Evolutionary conservation across 306 rosid genomes (phyloP).

Genomic region (Geum urbanum): DNA sequence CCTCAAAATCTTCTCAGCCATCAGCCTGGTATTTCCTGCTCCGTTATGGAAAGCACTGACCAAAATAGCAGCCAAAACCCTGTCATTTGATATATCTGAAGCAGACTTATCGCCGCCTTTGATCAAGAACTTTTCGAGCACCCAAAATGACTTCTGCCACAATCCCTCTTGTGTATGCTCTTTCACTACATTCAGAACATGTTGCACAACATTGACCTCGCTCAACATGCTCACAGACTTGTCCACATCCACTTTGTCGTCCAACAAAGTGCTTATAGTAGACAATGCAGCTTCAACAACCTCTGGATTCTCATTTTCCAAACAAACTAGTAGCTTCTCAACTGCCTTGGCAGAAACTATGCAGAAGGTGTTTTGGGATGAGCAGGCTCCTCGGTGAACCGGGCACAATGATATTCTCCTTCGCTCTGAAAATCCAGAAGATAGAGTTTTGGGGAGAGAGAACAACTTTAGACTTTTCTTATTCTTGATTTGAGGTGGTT

Average conservation of each 20-base stretch:
- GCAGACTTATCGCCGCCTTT: conserved; percentile 35
- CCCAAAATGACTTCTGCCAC: conserved; percentile 44
- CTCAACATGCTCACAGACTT: conserved; percentile 33
- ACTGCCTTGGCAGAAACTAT: conserved; percentile 40
- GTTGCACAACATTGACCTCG: conserved; percentile 26
- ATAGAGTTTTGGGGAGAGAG: conserved; percentile 25
- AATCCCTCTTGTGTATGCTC: conserved; percentile 36
- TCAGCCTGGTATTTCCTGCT: conserved; percentile 29
- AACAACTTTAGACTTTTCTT: conserved; percentile 22
- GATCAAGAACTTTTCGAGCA: conserved; percentile 40
- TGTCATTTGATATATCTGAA: conserved; percentile 35
- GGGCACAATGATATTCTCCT: conserved; percentile 29
- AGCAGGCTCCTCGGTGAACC: conserved; percentile 43
- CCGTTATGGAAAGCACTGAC: conserved; percentile 43
- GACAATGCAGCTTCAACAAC: conserved; percentile 47
- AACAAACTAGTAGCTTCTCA: conserved; percentile 30
- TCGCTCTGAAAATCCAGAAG: conserved; percentile 29
- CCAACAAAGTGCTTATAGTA: conserved; percentile 39
- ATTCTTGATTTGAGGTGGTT: conserved; percentile 27
- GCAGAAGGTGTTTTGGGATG: conserved; percentile 42
- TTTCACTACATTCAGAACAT: conserved; percentile 30
- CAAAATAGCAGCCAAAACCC: conserved; percentile 35
- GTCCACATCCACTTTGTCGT: conserved; percentile 46
- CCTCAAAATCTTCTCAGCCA: conserved; percentile 41
- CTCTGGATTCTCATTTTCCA: conserved; percentile 37